phyloP scores from a whole-genome alignment of 148 eudicot genomes.

The Nepenthes mirabilis region DNA sequence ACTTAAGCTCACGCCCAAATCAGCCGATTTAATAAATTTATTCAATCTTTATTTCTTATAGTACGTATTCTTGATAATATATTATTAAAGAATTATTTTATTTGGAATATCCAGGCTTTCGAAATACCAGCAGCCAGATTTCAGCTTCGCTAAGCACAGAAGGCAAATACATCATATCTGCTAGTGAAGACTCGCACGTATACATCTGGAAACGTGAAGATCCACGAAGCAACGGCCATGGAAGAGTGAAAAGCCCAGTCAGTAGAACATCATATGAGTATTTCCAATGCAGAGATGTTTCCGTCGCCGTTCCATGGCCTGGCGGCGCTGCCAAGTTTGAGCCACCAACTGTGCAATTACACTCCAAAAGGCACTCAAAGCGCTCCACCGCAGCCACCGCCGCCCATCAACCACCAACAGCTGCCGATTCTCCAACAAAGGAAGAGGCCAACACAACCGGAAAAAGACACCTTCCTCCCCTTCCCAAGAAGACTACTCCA shows the following conservation, averaged over 20 bases:
- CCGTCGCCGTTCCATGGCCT: constrained; percentile 82
- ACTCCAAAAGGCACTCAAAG: constrained; percentile 48
- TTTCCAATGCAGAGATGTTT: constrained; percentile 73
- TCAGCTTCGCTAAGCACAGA: constrained; percentile 62
- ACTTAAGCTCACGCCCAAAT: too few species aligned
- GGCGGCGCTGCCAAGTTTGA: constrained; percentile 50
- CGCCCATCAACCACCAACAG: constrained; percentile 4
- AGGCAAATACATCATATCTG: constrained; percentile 60
- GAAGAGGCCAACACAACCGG: constrained; percentile 27
- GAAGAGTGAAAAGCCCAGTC: constrained; percentile 28
- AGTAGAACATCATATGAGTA: constrained; percentile 40
- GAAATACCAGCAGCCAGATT: constrained; percentile 89
- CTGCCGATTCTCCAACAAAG: constrained; percentile 30
- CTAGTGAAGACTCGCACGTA: constrained; percentile 88
- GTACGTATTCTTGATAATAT: too few species aligned
- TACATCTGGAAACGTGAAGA: constrained; percentile 83
- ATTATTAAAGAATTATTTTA: too few species aligned
- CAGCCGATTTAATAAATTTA: too few species aligned
- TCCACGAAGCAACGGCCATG: constrained; percentile 10
- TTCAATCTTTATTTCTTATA: too few species aligned
- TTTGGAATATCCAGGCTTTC: constrained; percentile 35
- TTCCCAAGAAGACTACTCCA: constrained; percentile 19
- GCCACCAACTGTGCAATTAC: constrained; percentile 48
- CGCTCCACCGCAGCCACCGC: constrained; percentile 8
- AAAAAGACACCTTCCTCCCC: constrained; percentile 6